phyloP scores from a whole-genome alignment of 208 protist species.

The Entamoeba dispar region DNA sequence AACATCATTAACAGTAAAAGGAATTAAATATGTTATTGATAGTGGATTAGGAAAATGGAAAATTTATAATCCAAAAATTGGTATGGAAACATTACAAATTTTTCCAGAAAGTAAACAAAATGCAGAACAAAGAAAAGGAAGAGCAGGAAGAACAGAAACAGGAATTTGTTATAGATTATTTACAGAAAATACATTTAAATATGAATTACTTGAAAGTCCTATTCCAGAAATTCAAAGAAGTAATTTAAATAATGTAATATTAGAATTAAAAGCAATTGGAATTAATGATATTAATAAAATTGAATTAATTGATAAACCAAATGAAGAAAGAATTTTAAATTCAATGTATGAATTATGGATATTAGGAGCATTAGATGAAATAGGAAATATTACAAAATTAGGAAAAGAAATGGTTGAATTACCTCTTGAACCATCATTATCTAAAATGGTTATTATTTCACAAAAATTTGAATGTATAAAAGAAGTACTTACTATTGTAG shows the following conservation, averaged over 20 bases:
- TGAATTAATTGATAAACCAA: conserved; percentile 92
- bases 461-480: conserved; percentile 47
- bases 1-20: conserved; percentile 91
- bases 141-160: conserved; percentile 74
- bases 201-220: conserved; percentile 66
- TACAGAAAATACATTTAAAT: conserved; percentile 63
- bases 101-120: conserved; percentile 67
- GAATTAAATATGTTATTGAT: conserved; percentile 68
- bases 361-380: conserved; percentile 72
- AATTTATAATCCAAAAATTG: conserved; percentile 25
- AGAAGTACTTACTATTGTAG: conserved; percentile 69
- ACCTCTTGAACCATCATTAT: conserved; percentile 76
- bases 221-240: conserved; percentile 89
- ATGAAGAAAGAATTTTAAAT: conserved; percentile 59
- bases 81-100: conserved; percentile 76
- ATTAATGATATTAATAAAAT: conserved; percentile 81
- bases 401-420: conserved; percentile 85
- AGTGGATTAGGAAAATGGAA: conserved; percentile 92
- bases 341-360: conserved; percentile 75
- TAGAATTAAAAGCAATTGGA: conserved; percentile 64
- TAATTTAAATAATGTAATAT: conserved; percentile 80
- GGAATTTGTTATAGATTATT: conserved; percentile 91
- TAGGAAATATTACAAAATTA: conserved; percentile 65
- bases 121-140: conserved; percentile 89
- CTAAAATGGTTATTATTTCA: conserved; percentile 68